phyloP scores from a whole-genome alignment of 2,329 filamentous ascomycete species.

The Teratosphaeria destructans region DNA sequence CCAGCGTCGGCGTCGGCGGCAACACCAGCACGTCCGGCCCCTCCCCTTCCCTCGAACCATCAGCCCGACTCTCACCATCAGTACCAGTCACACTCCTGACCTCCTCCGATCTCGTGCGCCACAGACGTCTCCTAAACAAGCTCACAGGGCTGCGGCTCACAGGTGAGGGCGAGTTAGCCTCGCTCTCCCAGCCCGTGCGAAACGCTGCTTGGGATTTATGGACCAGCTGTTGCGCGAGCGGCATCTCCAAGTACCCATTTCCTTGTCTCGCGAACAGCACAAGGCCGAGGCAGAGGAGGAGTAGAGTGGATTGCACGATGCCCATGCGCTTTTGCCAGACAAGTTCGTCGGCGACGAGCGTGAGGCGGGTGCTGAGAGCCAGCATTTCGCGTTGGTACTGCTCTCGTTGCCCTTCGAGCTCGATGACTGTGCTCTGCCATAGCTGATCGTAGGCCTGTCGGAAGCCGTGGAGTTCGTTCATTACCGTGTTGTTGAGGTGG shows the following conservation, averaged over 20 bases:
- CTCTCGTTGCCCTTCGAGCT: constrained; percentile 79
- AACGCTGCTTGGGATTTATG: constrained; percentile 24
- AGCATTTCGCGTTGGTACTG: constrained; percentile 74
- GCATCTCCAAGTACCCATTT: constrained; percentile 29
- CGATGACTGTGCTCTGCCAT: constrained; percentile 90
- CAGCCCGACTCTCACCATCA: constrained; percentile 17
- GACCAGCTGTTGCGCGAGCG: constrained; percentile 36
- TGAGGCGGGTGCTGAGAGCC: constrained; percentile 69
- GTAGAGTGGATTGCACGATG: constrained; percentile 77
- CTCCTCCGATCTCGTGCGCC: constrained; percentile 22
- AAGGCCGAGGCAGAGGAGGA: constrained; percentile 76
- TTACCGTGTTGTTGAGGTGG: constrained; percentile 75
- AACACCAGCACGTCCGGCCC: constrained; percentile 14
- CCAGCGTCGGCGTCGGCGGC: constrained; percentile 25
- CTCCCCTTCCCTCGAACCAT: constrained; percentile 2
- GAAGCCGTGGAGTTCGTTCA: constrained; percentile 67
- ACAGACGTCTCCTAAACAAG: constrained; percentile 23
- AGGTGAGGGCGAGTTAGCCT: constrained; percentile 27
- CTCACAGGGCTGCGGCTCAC: constrained; percentile 20
- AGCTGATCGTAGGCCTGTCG: constrained; percentile 87
- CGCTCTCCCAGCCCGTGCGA: constrained; percentile 23
- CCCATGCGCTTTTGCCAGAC: constrained; percentile 78
- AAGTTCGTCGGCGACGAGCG: constrained; percentile 86
- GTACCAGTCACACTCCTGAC: not conserved
- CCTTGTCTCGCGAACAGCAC: constrained; percentile 59